Base-by-base conservation (phyloP, 2,329 filamentous ascomycete species). In the Calycina marina region DNA sequence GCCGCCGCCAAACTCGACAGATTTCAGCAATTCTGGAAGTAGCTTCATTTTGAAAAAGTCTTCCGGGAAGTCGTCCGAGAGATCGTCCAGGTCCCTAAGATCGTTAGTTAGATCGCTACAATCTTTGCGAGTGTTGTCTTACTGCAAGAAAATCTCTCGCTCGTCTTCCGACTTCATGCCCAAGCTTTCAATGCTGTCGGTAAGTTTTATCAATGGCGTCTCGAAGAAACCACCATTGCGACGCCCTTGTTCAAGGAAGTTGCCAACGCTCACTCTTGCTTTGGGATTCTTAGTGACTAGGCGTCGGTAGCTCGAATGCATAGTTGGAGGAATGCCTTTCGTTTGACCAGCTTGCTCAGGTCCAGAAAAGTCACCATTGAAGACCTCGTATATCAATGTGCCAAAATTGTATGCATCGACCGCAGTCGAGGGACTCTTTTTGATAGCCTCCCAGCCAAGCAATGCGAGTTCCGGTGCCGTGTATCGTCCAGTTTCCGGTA, bases 1-100 rank as follows among this genome's bases (percentile, higher is more conserved):
- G 16, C 90, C 90, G 8, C 88, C 90, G 5, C 90, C 90, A 54
- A 94, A 98, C 50, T 98, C 90, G n/a, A 96, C 85, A 0, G 86
- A 93, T 52, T 96, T 98, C n/a, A 98, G 67, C 17, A 98, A 62
- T 52, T 98, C 90, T 0, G 90, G 90, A 6, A 98, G 65, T 3
- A 98, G 75, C 51, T 96, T 98, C 68, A 93, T 81, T 53, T 92
- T 93, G 65, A 96, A 93, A 55, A 93, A 98, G 38, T 96, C 90
- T 51, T 94, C 88, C 0, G 90, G 90, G 40, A 96, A 94, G 54
- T 98, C 86, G 44, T 94, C 84, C 0, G 84, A 79, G 4, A 94
- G 67, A 38, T 80, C 68, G 43, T 93, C 84, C 4, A 98, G 69
- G 48, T 93, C 83, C 43, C 63, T 68, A 40, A 11, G 17, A 4